phyloP scores from a whole-genome alignment of 495 filamentous ascomycete species.

The Gamarada debralockiae region DNA sequence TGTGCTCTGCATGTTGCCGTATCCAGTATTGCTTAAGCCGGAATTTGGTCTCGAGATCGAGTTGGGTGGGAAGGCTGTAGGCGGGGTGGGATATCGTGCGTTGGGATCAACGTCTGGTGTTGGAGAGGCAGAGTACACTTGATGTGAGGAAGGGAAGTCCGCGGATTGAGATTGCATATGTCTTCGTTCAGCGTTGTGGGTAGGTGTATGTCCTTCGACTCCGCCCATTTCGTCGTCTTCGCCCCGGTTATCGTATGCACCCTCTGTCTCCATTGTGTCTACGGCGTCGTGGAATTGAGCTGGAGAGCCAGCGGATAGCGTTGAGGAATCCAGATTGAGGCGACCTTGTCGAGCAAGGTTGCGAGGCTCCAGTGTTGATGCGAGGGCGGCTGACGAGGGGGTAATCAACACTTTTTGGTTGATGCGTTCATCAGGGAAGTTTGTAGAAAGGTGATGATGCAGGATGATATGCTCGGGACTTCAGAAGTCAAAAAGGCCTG shows the following conservation, averaged over 20 bases:
- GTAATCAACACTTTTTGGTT: constrained; percentile 14
- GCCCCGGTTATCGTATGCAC: constrained; percentile 11
- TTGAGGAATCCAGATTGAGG: constrained; percentile 46
- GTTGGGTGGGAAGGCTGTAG: constrained; percentile 18
- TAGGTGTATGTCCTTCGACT: constrained; percentile 23
- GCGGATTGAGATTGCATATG: constrained; percentile 24
- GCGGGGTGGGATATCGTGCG: constrained; percentile 24
- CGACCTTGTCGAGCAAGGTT: neutral
- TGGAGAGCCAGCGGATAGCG: constrained; percentile 40
- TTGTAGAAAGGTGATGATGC: neutral
- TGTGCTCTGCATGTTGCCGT: constrained; percentile 27
- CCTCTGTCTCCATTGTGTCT: constrained; percentile 41
- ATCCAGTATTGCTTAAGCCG: constrained; percentile 37
- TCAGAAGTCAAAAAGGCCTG: neutral
- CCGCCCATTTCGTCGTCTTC: constrained; percentile 21
- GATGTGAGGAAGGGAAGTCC: constrained; percentile 18
- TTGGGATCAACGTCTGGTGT: constrained; percentile 22
- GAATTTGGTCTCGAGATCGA: constrained; percentile 40
- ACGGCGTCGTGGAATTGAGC: constrained; percentile 48
- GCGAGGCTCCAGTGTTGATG: neutral
- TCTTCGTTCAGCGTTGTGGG: constrained; percentile 10
- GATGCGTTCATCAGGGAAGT: constrained; percentile 14
- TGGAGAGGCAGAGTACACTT: constrained; percentile 21
- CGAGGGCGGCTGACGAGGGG: constrained; percentile 1
- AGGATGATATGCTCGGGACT: neutral